A percentile compares a stretch with the other conserved stretches of the same genome.
Evolutionary conservation across 345 rosid genomes (phyloP).

Genomic region (Lagerstroemia speciosa): DNA sequence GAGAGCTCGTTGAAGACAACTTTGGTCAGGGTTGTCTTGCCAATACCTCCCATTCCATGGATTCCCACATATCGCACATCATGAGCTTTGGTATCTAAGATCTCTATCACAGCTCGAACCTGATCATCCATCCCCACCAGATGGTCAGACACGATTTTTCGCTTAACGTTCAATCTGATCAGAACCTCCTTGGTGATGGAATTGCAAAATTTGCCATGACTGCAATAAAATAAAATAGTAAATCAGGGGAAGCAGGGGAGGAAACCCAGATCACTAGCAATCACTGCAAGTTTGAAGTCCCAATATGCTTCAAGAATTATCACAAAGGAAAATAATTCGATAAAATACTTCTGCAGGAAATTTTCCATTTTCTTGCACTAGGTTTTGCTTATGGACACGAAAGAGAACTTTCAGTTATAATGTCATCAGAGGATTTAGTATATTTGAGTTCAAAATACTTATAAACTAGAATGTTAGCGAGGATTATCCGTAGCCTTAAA

Average conservation of each 20-base stretch:
- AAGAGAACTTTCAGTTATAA: no score
- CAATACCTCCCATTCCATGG: not conserved
- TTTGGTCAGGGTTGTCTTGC: constrained; percentile 4
- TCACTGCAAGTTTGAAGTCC: not conserved
- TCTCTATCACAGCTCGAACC: not conserved
- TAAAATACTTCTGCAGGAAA: no score
- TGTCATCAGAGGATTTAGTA: no score
- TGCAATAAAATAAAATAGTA: not conserved
- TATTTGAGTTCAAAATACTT: no score
- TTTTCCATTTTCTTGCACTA: no score
- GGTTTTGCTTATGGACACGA: no score
- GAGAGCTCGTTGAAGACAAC: constrained; percentile 4
- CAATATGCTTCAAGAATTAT: no score
- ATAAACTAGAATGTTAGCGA: not conserved
- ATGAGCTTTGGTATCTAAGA: not conserved
- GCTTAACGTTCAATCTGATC: not conserved
- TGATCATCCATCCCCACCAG: not conserved
- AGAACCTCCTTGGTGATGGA: not conserved
- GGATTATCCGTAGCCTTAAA: not conserved
- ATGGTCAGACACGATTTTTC: not conserved
- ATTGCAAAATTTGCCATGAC: not conserved
- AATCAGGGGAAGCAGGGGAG: not conserved
- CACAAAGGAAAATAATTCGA: no score
- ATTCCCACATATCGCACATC: not conserved
- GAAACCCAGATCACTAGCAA: not conserved